Evolutionary conservation across 2,329 filamentous ascomycete species (phyloP).

Genomic region (Onygenales sp.): DNA sequence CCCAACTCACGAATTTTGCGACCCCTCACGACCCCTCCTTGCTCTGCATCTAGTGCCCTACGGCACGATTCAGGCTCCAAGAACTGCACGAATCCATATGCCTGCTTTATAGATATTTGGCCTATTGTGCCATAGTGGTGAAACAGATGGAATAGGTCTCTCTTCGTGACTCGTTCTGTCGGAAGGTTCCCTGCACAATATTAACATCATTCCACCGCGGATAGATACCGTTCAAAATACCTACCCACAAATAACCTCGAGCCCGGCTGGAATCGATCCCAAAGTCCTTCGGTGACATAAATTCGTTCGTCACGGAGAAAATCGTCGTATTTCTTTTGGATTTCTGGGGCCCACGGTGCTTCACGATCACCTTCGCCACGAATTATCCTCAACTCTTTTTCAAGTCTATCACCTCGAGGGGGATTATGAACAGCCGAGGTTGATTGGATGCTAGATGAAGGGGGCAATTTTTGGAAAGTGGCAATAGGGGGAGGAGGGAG

Average conservation of each 20-base stretch:
- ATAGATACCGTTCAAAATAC: slow-evolving; percentile 13
- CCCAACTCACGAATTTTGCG: slow-evolving; percentile 76
- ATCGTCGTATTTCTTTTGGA: slow-evolving; percentile 41
- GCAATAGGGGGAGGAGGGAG: slow-evolving; percentile 32
- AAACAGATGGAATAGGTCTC: slow-evolving; percentile 87
- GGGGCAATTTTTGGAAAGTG: slow-evolving; percentile 27
- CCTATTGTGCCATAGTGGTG: slow-evolving; percentile 75
- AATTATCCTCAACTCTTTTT: not conserved
- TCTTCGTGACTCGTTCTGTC: slow-evolving; percentile 85
- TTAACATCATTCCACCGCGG: not conserved
- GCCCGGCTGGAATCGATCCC: slow-evolving; percentile 41
- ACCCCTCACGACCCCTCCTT: slow-evolving; percentile 75
- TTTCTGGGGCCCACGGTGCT: slow-evolving; percentile 38
- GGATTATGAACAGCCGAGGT: not conserved
- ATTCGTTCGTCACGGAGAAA: slow-evolving; percentile 41
- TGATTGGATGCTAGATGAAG: not conserved
- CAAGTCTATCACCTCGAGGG: slow-evolving; percentile 2
- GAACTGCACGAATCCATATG: slow-evolving; percentile 95
- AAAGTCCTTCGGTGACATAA: slow-evolving; percentile 44
- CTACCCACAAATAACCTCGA: slow-evolving; percentile 42
- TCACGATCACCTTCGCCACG: slow-evolving; percentile 25
- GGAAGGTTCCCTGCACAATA: slow-evolving; percentile 66
- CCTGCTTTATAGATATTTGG: slow-evolving; percentile 92
- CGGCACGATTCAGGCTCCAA: slow-evolving; percentile 65
- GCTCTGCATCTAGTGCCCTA: slow-evolving; percentile 64